Base-by-base conservation (phyloP, 768 basidiomycete genomes). In the Trichaptum fuscoviolaceum region DNA sequence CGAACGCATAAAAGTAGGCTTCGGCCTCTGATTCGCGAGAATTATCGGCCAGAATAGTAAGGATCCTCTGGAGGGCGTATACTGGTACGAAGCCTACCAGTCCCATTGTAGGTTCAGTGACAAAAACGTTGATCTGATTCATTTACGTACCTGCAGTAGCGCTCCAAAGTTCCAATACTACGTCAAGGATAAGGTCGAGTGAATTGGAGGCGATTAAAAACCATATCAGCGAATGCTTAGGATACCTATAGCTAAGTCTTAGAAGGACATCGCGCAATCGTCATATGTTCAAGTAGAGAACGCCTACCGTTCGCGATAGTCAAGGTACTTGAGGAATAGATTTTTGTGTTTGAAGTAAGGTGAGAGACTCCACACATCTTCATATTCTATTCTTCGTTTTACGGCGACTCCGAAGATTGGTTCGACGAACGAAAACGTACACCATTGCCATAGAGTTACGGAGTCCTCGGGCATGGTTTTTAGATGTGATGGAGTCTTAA, bases 281-380 rank as follows among this genome's bases (percentile, higher is more conserved):
- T 17, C 10, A 26, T 58, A 30, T 30, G 30, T 63, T n/a, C 20
- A 63, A 7, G 63, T 24, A 65, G 67, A 20, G 15, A 57, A 23
- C n/a, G 57, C 73, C 8, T 71, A 84, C 84, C 70, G 69, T 58
- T 73, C 69, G 65, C 78, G 80, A 73, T 89, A 87, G 71, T 81
- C 77, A 35, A 89, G 72, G 68, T 80, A 86, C 73, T 89, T 91
- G 57, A 75, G 79, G 73, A 90, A 91, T 15, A 90, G 77, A 70
- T 87, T 89, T 69, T 84, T 85, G 72, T 90, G 88, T 27, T 79
- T 80, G 74, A 91, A 88, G 68, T 82, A 88, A 0, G 89, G 89
- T 2, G 88, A 89, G 34, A 90, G 77, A 12, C 72, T 75, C 88
- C 89, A 91, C 7, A 90, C 84, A 71, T 90, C 79, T 36, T 73